These are phyloP conservation scores for Auriscalpium orientale DNA, from an alignment of 768 basidiomycete species.

Conservation along the genomic window DNA sequence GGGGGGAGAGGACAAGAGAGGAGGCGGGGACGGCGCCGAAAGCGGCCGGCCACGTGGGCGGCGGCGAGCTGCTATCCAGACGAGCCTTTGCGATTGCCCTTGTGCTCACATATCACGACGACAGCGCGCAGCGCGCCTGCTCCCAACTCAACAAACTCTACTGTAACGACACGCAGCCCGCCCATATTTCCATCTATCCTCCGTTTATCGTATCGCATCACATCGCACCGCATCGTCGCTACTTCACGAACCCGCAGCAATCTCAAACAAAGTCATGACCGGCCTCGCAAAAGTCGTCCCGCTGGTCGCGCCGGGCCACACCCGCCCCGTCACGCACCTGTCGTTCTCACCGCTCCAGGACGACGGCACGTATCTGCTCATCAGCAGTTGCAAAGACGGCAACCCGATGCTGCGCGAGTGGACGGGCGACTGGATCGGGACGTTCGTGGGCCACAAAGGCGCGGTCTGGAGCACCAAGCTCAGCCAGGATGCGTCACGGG, in stretches of 20 bases:
- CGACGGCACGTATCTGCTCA: conserved; percentile 81
- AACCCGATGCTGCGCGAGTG: conserved; percentile 95
- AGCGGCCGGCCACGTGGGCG: background rate
- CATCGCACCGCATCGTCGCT: background rate
- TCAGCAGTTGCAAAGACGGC: conserved; percentile 98
- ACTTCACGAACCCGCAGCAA: conserved; percentile 2
- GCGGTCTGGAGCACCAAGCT: conserved; percentile 97
- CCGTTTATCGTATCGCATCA: background rate
- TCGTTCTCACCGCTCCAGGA: conserved; percentile 84
- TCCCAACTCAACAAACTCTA: background rate
- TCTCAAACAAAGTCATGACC: conserved; percentile 6
- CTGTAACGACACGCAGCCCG: conserved; percentile 5
- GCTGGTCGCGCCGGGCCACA: conserved; percentile 81
- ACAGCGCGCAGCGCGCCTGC: conserved; percentile 27
- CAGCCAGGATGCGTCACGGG: conserved; percentile 74
- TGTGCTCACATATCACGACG: background rate
- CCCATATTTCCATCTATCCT: background rate
- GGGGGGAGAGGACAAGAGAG: background rate
- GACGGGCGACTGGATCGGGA: conserved; percentile 99
- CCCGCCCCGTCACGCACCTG: conserved; percentile 85
- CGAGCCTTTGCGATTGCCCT: background rate
- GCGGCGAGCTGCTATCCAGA: background rate
- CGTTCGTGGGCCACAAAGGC: conserved; percentile 84
- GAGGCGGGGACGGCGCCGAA: background rate
- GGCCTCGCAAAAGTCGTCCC: conserved; percentile 49